phyloP scores from a whole-genome alignment of 75 land plant species.

The Selaginella moellendorffii region DNA sequence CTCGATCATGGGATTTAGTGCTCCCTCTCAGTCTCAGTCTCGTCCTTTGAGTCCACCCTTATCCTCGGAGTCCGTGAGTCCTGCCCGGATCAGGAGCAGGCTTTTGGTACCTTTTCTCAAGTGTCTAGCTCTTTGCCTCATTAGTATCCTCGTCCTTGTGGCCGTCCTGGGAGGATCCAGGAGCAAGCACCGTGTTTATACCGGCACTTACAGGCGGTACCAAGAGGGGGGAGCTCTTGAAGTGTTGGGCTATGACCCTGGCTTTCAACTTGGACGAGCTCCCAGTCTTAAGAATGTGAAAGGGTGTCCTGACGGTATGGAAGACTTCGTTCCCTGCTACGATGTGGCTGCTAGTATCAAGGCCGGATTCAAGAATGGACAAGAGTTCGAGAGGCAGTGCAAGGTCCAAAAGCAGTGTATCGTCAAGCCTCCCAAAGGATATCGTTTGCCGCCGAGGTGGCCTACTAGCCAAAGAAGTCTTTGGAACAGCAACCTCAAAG shows the following conservation, averaged over 20 bases:
- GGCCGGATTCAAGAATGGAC: conserved; percentile 32
- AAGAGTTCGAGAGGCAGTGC: conserved; percentile 52
- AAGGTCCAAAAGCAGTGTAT: conserved; percentile 25
- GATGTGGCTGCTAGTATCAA: conserved; percentile 28
- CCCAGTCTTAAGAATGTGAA: conserved; percentile 26
- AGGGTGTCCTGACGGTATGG: conserved; percentile 38
- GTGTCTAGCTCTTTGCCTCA: conserved; percentile 1
- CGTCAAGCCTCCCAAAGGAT: conserved; percentile 58
- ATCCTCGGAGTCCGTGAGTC: not conserved
- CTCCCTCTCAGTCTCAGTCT: not conserved
- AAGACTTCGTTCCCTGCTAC: conserved; percentile 60
- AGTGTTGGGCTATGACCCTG: conserved; percentile 33
- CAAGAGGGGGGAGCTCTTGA: conserved; percentile 32
- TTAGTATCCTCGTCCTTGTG: not conserved
- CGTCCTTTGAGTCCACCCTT: not conserved
- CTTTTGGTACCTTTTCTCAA: not conserved
- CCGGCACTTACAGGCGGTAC: conserved; percentile 30
- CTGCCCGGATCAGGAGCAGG: not conserved
- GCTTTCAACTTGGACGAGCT: conserved; percentile 22
- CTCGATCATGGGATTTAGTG: not conserved
- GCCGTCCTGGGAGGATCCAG: conserved; percentile 2
- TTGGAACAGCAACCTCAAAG: conserved; percentile 53
- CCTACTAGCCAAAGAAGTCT: conserved; percentile 49
- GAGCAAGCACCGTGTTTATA: conserved; percentile 13
- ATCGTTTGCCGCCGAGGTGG: conserved; percentile 62